These are phyloP conservation scores for Beauveria sp. DNA, from an alignment of 2,329 filamentous ascomycete genomes.

Conservation along the genomic window DNA sequence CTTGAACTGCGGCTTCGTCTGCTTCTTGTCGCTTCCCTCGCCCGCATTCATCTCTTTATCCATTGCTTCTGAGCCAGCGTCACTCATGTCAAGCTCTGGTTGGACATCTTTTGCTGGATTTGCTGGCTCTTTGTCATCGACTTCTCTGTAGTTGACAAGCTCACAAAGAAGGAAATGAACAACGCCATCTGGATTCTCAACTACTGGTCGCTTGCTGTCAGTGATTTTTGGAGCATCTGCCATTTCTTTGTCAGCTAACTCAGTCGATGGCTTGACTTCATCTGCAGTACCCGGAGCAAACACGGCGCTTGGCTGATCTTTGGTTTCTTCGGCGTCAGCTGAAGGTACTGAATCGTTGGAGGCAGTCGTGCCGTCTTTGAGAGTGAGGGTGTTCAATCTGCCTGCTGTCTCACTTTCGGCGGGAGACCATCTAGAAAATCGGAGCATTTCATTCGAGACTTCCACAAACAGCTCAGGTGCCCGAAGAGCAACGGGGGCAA, in stretches of 20 bases:
- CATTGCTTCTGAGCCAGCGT: constrained; percentile 17
- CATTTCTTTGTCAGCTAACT: constrained; percentile 51
- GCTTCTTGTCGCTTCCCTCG: constrained; percentile 54
- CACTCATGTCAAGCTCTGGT: constrained; percentile 23
- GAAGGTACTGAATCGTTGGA: constrained; percentile 11
- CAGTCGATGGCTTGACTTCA: constrained; percentile 54
- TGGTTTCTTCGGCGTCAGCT: constrained; percentile 13
- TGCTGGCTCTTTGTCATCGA: constrained; percentile 70
- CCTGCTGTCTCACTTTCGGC: constrained; percentile 24
- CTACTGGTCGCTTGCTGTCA: constrained; percentile 73
- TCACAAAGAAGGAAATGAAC: constrained; percentile 93
- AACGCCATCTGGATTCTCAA: constrained; percentile 90
- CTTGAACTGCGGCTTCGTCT: constrained; percentile 71
- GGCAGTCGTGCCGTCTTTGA: constrained; percentile 30
- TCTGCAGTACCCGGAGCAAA: constrained; percentile 18
- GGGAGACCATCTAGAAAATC: constrained; percentile 54
- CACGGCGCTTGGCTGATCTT: constrained; percentile 13
- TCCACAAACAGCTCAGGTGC: constrained; percentile 81
- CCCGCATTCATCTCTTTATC: constrained; percentile 21
- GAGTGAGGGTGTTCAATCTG: constrained; percentile 28
- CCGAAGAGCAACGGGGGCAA: constrained; percentile 73
- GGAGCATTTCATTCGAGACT: constrained; percentile 76
- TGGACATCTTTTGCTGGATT: constrained; percentile 35
- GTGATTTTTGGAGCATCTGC: constrained; percentile 55
- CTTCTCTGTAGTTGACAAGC: constrained; percentile 82